Conservation (phyloP, 306 rosid genomes). For the Acacia melanoxylon region DNA sequence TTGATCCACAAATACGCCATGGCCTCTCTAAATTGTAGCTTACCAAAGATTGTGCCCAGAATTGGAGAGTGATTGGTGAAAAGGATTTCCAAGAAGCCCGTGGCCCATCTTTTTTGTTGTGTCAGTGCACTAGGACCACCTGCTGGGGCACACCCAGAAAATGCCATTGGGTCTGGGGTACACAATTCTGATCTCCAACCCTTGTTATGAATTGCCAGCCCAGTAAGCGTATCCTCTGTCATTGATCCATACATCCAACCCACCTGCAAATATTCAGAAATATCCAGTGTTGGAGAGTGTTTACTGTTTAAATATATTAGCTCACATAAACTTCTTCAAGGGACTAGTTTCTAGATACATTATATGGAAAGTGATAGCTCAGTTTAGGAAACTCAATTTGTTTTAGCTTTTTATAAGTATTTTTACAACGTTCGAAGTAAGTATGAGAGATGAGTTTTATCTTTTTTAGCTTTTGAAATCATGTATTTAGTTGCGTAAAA, state of each 20-base stretch:
- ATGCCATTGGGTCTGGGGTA: conserved; percentile 44
- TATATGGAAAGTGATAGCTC: too few species aligned
- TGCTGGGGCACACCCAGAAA: conserved; percentile 57
- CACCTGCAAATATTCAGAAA: background rate
- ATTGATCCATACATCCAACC: conserved; percentile 57
- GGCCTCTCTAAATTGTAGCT: conserved; percentile 50
- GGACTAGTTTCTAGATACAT: too few species aligned
- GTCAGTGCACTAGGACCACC: conserved; percentile 47
- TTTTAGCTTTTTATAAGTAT: too few species aligned
- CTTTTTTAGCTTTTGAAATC: too few species aligned
- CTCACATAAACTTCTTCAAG: too few species aligned
- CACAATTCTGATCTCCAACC: conserved; percentile 65
- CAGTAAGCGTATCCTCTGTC: conserved; percentile 54
- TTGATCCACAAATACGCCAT: conserved; percentile 48
- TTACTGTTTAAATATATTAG: too few species aligned
- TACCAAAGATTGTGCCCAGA: conserved; percentile 32
- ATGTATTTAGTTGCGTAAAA: background rate
- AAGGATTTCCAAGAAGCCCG: conserved; percentile 58
- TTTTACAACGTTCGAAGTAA: too few species aligned
- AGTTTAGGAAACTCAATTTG: too few species aligned
- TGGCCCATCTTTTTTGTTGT: conserved; percentile 74
- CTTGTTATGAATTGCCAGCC: conserved; percentile 54
- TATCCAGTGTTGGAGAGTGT: too few species aligned
- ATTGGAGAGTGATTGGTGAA: conserved; percentile 52
- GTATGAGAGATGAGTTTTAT: too few species aligned